Base-by-base conservation (phyloP, 179 eudicot genomes). In the Carnegiea gigantea region DNA sequence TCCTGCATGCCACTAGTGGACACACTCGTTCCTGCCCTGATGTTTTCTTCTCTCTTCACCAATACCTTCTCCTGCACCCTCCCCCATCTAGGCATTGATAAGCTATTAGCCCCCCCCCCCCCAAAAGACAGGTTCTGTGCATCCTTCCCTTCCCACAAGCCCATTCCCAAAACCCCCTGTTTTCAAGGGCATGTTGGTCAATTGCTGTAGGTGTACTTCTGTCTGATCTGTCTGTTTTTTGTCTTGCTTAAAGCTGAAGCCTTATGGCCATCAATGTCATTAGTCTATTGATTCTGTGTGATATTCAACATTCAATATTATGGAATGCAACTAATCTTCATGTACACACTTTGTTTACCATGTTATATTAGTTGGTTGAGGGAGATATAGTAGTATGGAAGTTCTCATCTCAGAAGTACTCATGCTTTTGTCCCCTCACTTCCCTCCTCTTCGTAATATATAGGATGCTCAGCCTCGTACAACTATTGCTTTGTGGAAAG, bases 391-490 rank as follows among this genome's bases (percentile, higher is more conserved):
- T 68, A 13, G 18, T 28, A 0, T 15, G 24, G 70, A 46, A 54
- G 17, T 77, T 70, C n/a, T 70, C 23, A 33, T 70, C 26, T 36
- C 46, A 13, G 11, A 30, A 0, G 46, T 30, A 17, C n/a, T 70
- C 73, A 70, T 36, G 73, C 73, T 17, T 70, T 33, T 17, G 2
- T 2, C 46, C 23, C n/a, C 28, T 43, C 14, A 5, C 77, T 82
- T 36, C 23, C 80, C 1, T 82, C 43, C 36, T 64, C 21, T 46
- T 60, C 15, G 18, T 1, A 46, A 33, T 62, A 38, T 77, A 77
- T 68, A 97, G 99, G 98, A 93, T 86, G 94, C 98, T 77, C 91
- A 90, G 79, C 99, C 99, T 82, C 95, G 98, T 65, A 85, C 92
- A 57, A 83, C 87, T 60, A 80, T 97, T 82, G 89, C 93, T 67